phyloP scores from a whole-genome alignment of 768 basidiomycete genomes.

The Xerocomellus intermedius region DNA sequence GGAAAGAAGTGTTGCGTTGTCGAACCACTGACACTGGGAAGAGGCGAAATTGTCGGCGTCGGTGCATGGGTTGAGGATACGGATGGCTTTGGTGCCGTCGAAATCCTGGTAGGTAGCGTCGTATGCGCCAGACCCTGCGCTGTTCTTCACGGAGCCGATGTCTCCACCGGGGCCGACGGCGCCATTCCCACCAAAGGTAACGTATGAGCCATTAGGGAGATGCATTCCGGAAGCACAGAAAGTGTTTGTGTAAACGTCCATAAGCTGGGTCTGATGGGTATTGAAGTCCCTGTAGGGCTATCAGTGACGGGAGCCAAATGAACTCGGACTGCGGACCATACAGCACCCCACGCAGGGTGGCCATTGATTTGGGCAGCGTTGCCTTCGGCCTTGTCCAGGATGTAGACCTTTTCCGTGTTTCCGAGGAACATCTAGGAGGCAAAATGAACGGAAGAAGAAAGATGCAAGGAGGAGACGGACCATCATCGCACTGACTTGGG shows the following conservation, averaged over 20 bases:
- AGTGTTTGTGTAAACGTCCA: constrained; percentile 56
- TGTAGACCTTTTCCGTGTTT: constrained; percentile 77
- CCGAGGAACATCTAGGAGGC: constrained; percentile 71
- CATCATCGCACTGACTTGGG: constrained; percentile 55
- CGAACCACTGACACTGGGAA: constrained; percentile 67
- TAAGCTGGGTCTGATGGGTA: constrained; percentile 15
- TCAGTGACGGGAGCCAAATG: not conserved
- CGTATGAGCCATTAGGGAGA: constrained; percentile 74
- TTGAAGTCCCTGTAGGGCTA: constrained; percentile 23
- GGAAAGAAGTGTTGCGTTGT: constrained; percentile 56
- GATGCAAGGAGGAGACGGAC: constrained; percentile 29
- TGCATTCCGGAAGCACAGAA: constrained; percentile 87
- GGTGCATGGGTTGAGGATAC: constrained; percentile 77
- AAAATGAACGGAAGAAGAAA: not conserved
- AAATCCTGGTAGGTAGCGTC: constrained; percentile 75
- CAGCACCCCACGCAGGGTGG: constrained; percentile 73
- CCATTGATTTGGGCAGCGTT: constrained; percentile 64
- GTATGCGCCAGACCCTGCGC: constrained; percentile 47
- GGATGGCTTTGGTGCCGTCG: constrained; percentile 77
- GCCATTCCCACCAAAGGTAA: constrained; percentile 75
- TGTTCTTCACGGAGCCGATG: constrained; percentile 49
- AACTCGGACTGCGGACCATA: constrained; percentile 43
- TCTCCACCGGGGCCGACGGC: constrained; percentile 67
- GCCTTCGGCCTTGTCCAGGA: constrained; percentile 87
- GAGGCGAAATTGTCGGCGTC: constrained; percentile 45